Conservation (phyloP, 2,329 filamentous ascomycete species). For the Westerdykella sp. region DNA sequence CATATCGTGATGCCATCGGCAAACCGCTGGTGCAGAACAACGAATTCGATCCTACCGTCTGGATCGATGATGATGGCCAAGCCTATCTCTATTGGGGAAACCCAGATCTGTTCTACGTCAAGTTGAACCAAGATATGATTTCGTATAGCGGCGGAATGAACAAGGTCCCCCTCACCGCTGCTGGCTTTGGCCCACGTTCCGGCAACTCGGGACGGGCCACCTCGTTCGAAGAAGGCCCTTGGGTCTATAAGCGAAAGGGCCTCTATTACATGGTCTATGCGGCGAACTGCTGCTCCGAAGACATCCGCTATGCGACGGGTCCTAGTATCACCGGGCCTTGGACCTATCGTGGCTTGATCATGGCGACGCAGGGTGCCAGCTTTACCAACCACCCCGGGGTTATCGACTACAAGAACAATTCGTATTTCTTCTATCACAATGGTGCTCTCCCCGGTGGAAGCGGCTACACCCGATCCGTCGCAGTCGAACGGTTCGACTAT, state of each 20-base stretch:
- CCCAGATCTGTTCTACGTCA: slow-evolving; percentile 11
- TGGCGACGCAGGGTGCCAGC: slow-evolving; percentile 10
- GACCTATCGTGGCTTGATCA: slow-evolving; percentile 13
- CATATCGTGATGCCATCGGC: slow-evolving; percentile 11
- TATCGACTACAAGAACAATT: slow-evolving; percentile 10
- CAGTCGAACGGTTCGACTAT: slow-evolving; percentile 11
- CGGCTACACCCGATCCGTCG: slow-evolving; percentile 12
- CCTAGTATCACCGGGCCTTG: slow-evolving; percentile 12
- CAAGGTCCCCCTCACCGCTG: slow-evolving; percentile 8
- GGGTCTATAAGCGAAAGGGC: slow-evolving; percentile 11
- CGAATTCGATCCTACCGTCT: slow-evolving; percentile 14
- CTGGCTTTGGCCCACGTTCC: slow-evolving; percentile 8
- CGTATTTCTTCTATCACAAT: slow-evolving; percentile 17
- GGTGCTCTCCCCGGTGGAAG: slow-evolving; percentile 12
- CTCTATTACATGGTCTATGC: slow-evolving; percentile 14
- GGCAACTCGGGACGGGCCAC: slow-evolving; percentile 4
- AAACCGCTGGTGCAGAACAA: slow-evolving; percentile 12
- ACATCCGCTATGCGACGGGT: slow-evolving; percentile 14
- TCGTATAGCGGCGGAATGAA: slow-evolving; percentile 8
- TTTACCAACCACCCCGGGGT: slow-evolving; percentile 15
- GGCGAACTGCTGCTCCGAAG: slow-evolving; percentile 13
- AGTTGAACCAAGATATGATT: slow-evolving; percentile 13
- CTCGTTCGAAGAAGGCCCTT: slow-evolving; percentile 11
- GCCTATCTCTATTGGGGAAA: slow-evolving; percentile 16
- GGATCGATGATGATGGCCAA: slow-evolving; percentile 13